These are phyloP conservation scores for Agrostemma githago DNA, from an alignment of 148 eudicot genomes.

Conservation along the genomic window DNA sequence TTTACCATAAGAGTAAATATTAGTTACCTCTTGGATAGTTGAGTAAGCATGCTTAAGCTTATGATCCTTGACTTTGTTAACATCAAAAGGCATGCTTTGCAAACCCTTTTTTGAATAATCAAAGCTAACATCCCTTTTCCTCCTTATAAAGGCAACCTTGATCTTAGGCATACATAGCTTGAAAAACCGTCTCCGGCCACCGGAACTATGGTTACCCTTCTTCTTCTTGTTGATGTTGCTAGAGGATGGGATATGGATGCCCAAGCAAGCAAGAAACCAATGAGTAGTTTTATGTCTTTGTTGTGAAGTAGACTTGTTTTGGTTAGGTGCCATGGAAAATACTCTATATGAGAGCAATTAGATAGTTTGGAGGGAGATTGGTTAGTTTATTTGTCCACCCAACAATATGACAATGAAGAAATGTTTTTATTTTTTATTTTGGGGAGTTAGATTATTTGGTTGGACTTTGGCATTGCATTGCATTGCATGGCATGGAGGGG, in stretches of 20 bases:
- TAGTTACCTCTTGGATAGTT: constrained; percentile 12
- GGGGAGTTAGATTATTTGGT: constrained; percentile 21
- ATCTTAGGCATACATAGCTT: constrained; percentile 23
- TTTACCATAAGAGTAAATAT: too few species aligned
- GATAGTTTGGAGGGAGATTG: too few species aligned
- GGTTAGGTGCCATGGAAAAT: constrained; percentile 17
- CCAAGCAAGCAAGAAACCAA: constrained; percentile 19
- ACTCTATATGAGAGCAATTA: background rate
- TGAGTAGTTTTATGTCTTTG: background rate
- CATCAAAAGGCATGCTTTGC: background rate
- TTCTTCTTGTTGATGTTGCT: background rate
- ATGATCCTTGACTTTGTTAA: background rate
- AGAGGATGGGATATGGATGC: constrained; percentile 1
- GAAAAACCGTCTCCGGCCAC: constrained; percentile 1
- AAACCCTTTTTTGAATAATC: constrained; percentile 7
- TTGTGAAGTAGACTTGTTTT: constrained; percentile 5
- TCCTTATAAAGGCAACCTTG: constrained; percentile 1
- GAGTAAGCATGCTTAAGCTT: constrained; percentile 4
- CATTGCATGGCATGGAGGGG: constrained; percentile 16
- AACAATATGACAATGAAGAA: background rate
- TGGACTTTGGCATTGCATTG: constrained; percentile 24
- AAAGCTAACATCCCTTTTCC: constrained; percentile 7
- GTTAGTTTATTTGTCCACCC: constrained; percentile 17
- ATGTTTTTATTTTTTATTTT: constrained; percentile 5
- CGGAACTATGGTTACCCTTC: constrained; percentile 6